Percentiles rank a stretch among this genome's conserved stretches.
These are phyloP conservation scores for Candolleomyces eurysporus DNA, from an alignment of 768 basidiomycete species.

Conservation along the genomic window DNA sequence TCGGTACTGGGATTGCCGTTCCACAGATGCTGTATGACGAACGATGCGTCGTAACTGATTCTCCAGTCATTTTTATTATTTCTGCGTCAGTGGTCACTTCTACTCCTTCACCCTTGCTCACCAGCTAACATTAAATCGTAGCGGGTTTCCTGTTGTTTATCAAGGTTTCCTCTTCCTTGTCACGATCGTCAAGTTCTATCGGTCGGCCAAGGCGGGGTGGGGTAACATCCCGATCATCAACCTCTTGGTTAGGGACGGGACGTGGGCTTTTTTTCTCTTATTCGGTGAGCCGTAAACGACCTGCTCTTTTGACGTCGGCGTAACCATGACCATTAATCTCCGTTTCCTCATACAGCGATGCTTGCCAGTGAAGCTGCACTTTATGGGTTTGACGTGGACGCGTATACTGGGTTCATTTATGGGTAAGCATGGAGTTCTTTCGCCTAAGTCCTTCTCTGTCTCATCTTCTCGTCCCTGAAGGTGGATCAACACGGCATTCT, in stretches of 20 bases:
- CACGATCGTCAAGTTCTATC: slow-evolving; percentile 34
- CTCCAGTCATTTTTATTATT: not conserved
- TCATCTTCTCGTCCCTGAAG: not conserved
- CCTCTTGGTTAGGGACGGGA: slow-evolving; percentile 44
- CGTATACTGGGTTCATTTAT: not conserved
- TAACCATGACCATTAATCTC: not conserved
- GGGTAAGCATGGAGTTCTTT: not conserved
- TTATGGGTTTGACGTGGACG: not conserved
- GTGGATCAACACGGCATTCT: not conserved
- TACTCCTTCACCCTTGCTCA: not conserved
- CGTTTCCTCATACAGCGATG: not conserved
- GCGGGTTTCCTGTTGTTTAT: slow-evolving; percentile 29
- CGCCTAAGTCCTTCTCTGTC: not conserved
- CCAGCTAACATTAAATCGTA: slow-evolving; percentile 4
- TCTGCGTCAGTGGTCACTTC: not conserved
- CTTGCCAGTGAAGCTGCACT: not conserved
- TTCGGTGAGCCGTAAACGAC: slow-evolving; percentile 29
- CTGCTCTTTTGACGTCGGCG: not conserved
- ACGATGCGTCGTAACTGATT: not conserved
- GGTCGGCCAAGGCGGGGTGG: slow-evolving; percentile 34
- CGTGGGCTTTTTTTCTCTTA: slow-evolving; percentile 39
- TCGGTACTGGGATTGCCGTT: not conserved
- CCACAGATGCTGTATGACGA: not conserved
- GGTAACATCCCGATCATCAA: slow-evolving; percentile 38
- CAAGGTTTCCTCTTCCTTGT: slow-evolving; percentile 39